A percentile compares a stretch with the other conserved stretches of the same genome.
Conservation (phyloP, 1,139 yeast genomes). For the Suhomyces bribrorum region DNA sequence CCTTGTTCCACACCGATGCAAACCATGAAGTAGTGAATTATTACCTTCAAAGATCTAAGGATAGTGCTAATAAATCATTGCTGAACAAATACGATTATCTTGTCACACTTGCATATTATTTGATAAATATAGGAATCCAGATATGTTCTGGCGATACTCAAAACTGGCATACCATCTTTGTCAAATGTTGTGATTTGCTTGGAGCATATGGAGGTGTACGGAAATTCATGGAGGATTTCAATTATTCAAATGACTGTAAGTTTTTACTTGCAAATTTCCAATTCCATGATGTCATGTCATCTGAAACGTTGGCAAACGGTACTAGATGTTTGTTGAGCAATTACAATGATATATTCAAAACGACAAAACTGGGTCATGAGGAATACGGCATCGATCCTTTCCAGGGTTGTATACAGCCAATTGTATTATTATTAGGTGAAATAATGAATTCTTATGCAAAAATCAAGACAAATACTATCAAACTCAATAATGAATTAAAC, state of each 20-base stretch:
- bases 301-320: constrained; percentile 36
- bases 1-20: constrained; percentile 21
- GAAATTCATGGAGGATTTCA: constrained; percentile 24
- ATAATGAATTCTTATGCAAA: constrained; percentile 37
- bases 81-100: constrained; percentile 24
- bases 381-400: constrained; percentile 52
- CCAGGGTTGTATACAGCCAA: constrained; percentile 48
- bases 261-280: constrained; percentile 47
- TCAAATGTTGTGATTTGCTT: constrained; percentile 24
- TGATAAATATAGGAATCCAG: constrained; percentile 32
- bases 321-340: constrained; percentile 37
- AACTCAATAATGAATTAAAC: constrained; percentile 11
- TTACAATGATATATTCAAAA: constrained; percentile 33
- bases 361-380: constrained; percentile 13
- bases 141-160: constrained; percentile 49
- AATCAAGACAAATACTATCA: constrained; percentile 19
- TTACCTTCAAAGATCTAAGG: constrained; percentile 24
- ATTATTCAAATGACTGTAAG: constrained; percentile 40
- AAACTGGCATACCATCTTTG: constrained; percentile 38
- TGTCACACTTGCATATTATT: constrained; percentile 28
- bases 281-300: constrained; percentile 46
- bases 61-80: constrained; percentile 16
- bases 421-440: constrained; percentile 45
- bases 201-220: constrained; percentile 35
- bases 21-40: constrained; percentile 21